These are phyloP conservation scores for Aspergillus transmontanensis DNA, from an alignment of 2,329 filamentous ascomycete genomes.

Conservation along the genomic window DNA sequence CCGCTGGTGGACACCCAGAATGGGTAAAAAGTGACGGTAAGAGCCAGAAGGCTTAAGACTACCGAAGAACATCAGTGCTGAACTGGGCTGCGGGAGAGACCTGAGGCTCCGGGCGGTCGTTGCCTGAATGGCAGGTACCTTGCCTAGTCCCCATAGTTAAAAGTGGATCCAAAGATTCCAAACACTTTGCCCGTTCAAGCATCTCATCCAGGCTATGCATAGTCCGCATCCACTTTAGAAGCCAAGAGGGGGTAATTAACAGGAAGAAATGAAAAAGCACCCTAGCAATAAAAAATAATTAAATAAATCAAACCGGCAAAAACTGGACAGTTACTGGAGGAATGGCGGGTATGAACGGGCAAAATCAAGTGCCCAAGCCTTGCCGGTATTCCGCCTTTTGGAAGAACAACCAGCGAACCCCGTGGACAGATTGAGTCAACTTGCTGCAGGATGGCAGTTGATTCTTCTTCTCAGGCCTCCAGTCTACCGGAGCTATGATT, in stretches of 20 bases:
- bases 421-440: not conserved
- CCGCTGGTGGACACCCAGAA: not conserved
- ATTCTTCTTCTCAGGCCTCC: not conserved
- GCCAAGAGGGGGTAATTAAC: not conserved
- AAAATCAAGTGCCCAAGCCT: conserved; percentile 3
- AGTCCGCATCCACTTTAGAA: not conserved
- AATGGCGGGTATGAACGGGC: conserved; percentile 1
- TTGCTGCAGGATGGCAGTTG: not conserved
- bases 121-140: conserved; percentile 6
- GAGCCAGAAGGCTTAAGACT: conserved; percentile 4
- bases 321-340: not conserved
- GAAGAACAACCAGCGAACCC: not conserved
- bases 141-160: not conserved
- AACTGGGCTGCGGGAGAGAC: not conserved
- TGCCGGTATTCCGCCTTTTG: conserved; percentile 3
- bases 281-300: not conserved
- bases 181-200: not conserved
- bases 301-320: not conserved
- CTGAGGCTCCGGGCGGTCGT: conserved; percentile 4
- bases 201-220: conserved; percentile 4
- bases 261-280: not conserved
- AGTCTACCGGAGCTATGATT: not conserved
- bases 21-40: conserved; percentile 1
- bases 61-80: not conserved
- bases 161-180: conserved; percentile 1